These are phyloP conservation scores for Leucoagaricus sp. DNA, from an alignment of 1,284 basidiomycete species.

Conservation along the genomic window DNA sequence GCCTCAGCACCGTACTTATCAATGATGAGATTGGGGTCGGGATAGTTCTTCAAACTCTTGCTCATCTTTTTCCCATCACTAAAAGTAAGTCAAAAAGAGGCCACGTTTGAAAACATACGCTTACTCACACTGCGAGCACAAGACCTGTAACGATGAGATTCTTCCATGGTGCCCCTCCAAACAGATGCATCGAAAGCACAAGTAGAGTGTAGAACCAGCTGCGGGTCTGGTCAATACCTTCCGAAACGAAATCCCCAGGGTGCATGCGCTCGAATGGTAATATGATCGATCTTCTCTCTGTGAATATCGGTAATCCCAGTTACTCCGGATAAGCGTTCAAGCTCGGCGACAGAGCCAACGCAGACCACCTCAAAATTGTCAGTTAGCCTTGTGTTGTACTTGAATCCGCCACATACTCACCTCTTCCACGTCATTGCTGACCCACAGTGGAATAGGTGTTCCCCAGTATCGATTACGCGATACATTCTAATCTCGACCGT, in stretches of 20 bases:
- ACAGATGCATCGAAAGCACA: conserved; percentile 94
- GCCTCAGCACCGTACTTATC: conserved; percentile 96
- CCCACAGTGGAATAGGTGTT: conserved; percentile 97
- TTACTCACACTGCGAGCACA: conserved; percentile 85
- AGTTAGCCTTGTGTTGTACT: conserved; percentile 3
- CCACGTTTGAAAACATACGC: background rate
- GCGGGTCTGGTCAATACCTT: conserved; percentile 95
- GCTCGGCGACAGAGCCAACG: conserved; percentile 86
- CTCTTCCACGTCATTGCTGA: conserved; percentile 91
- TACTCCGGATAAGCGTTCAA: conserved; percentile 87
- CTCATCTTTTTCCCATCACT: conserved; percentile 99
- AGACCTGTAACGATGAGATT: conserved; percentile 97
- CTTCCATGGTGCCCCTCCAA: conserved; percentile 95
- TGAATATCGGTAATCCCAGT: conserved; percentile 92
- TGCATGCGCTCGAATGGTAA: conserved; percentile 92
- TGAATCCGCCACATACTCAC: conserved; percentile 40
- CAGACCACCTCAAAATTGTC: conserved; percentile 68
- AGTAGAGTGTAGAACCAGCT: conserved; percentile 99
- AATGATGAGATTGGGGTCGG: conserved; percentile 94
- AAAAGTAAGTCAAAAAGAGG: conserved; percentile 10
- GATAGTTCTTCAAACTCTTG: conserved; percentile 97
- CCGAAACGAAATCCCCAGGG: conserved; percentile 98
- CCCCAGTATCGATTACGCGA: conserved; percentile 99
- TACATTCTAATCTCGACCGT: conserved; percentile 98
- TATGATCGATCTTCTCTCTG: conserved; percentile 92